Percentiles rank a stretch among this genome's conserved stretches.
These are phyloP conservation scores for Colletotrichum abscissum DNA, from an alignment of 2,329 filamentous ascomycete species.

Conservation along the genomic window DNA sequence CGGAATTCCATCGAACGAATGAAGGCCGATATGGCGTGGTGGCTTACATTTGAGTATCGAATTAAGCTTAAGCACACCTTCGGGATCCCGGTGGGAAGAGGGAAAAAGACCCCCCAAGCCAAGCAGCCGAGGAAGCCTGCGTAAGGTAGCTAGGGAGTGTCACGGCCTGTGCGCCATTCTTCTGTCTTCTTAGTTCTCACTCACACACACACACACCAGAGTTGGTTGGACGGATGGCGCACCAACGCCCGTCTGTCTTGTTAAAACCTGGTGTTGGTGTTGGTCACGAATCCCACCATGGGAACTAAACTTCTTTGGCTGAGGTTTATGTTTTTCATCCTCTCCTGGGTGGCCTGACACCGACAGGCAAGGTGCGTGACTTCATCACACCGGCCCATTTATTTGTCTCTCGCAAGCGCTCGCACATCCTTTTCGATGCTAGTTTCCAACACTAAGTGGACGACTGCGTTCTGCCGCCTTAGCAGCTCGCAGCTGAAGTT, in stretches of 20 bases:
- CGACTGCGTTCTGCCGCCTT: not conserved
- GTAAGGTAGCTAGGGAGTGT: conserved; percentile 4
- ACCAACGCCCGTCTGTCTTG: not conserved
- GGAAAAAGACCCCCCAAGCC: not conserved
- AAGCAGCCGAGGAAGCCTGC: conserved; percentile 1
- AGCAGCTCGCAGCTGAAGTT: not conserved
- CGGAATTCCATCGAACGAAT: conserved; percentile 26
- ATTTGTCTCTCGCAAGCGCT: not conserved
- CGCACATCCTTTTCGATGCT: not conserved
- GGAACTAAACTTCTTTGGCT: not conserved
- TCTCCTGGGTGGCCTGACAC: not conserved
- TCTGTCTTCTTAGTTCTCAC: too few species aligned
- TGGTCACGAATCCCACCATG: not conserved
- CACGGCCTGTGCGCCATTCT: conserved; percentile 13
- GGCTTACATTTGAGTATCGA: conserved; percentile 32
- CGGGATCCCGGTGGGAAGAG: conserved; percentile 23
- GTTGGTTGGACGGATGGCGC: not conserved
- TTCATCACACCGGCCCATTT: not conserved
- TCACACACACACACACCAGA: too few species aligned
- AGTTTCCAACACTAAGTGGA: not conserved
- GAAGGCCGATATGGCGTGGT: conserved; percentile 25
- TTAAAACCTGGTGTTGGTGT: not conserved
- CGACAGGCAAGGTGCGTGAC: not conserved
- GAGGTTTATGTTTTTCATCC: not conserved
- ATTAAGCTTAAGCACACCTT: conserved; percentile 36